Base-by-base conservation (phyloP, 2,329 filamentous ascomycete species). In the Fusarium illudens region DNA sequence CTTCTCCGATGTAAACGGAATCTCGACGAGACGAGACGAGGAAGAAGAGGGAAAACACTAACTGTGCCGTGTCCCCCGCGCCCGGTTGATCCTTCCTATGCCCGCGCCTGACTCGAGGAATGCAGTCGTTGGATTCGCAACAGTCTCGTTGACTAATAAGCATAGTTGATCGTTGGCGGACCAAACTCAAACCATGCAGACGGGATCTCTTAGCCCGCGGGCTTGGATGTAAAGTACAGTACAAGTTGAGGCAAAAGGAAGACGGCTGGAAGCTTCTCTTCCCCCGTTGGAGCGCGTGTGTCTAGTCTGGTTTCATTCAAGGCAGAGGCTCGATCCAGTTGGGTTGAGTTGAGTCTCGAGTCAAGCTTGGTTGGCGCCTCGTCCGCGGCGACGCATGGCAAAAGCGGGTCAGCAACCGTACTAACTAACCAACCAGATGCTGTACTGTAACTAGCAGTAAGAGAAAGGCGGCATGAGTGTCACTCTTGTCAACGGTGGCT, bases 51-150 rank as follows among this genome's bases (percentile, higher is more conserved):
- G 13, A 44, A 46, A 54, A 30, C 39, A 30, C 42, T 29, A n/a
- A n/a, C 42, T 27, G 12, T 46, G 42, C 22, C 39, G 22, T 25
- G 37, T 15, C 25, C 22, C 37, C 36, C 37, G 20, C 37, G 37
- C 20, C 39, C 15, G 30, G 36, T 50, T 61, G 37, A 32, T 46
- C 34, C 33, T 32, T 48, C 15, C 22, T 29, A 60, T 36, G 48
- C 32, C 39, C 25, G 32, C 42, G 27, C 46, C 42, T 68, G 66
- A 69, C 62, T 70, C 66, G 44, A 61, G 62, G 66, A 69, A 70
- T 70, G 58, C 46, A 22, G 15, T 32, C 44, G 29, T 36, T 46
- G 32, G 37, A 25, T 37, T 30, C 48, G 29, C 33, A 53, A 59
- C 36, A 20, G 44, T 36, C 17, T 44, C 22, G 10, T 27, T 17